Base-by-base conservation (phyloP, 2,329 filamentous ascomycete species). In the Trichoderma sp. region DNA sequence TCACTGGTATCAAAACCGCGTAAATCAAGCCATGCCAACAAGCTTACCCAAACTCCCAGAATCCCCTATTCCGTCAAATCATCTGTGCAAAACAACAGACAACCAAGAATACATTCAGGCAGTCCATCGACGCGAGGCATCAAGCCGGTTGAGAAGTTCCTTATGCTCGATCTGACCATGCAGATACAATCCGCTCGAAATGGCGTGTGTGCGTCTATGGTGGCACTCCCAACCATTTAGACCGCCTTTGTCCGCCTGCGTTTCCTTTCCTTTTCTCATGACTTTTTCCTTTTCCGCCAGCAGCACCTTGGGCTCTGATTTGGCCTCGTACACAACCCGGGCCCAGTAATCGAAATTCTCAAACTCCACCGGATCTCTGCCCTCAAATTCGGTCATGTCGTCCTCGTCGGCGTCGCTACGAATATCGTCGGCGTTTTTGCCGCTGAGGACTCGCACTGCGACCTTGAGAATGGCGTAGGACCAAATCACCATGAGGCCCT, bases 381-480 rank as follows among this genome's bases (percentile, higher is more conserved):
- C 75, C 6, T 65, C 67, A 11, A 63, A 38, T 12, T 45, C 53
- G 3, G 89, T 31, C 29, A n/a, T 91, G 24, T 92, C 94, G 4
- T 87, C 93, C 84, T 97, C 95, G 78, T 95, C 95, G 78, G 94
- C 94, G 79, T 98, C 96, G 77, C 94, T 97, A 75, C 97, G 91
- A 33, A 91, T 90, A 81, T 99, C 97, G 77, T 98, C 95, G 6
- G 96, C 95, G 53, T 91, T 88, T 35, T 88, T 90, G 45, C 96
- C 95, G 67, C 88, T 90, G 53, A 98, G 82, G 8, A 98, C 95
- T 76, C 92, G 92, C 75, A 93, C 88, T 14, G 95, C 95, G 2
- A 98, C 93, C 75, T 91, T 91, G 60, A 95, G 84, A 79, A 98
- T 98, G 91, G 98, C 93, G 77, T 88, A 89, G 81, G 98, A 97